Conservation (phyloP, 1,284 basidiomycete species). For the Boletus smithii region DNA sequence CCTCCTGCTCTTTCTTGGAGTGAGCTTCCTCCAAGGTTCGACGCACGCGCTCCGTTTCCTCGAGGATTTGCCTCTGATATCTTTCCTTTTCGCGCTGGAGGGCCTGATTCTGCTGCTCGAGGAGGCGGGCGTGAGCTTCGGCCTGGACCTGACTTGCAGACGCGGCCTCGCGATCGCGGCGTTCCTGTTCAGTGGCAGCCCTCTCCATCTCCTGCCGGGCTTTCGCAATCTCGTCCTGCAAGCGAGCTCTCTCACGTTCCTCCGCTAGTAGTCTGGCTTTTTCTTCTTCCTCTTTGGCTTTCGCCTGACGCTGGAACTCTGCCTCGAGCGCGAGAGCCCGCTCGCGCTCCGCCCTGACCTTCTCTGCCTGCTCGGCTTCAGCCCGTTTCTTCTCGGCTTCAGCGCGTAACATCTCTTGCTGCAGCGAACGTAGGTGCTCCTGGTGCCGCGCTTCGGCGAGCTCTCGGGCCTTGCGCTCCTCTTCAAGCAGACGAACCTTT, state of each 20-base stretch:
- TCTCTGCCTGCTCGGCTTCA: slow-evolving; percentile 27
- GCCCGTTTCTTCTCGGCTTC: slow-evolving; percentile 27
- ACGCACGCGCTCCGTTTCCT: slow-evolving; percentile 30
- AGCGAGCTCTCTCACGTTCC: slow-evolving; percentile 26
- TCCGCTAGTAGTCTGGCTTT: slow-evolving; percentile 20
- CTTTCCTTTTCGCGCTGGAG: slow-evolving; percentile 28
- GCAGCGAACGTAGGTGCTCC: slow-evolving; percentile 28
- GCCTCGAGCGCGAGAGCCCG: slow-evolving; percentile 32
- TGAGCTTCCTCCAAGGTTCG: slow-evolving; percentile 29
- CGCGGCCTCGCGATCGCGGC: slow-evolving; percentile 27
- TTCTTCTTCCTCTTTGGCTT: slow-evolving; percentile 30
- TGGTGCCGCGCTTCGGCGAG: slow-evolving; percentile 31
- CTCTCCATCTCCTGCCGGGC: slow-evolving; percentile 28
- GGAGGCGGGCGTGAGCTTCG: slow-evolving; percentile 24
- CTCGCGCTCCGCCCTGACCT: slow-evolving; percentile 29
- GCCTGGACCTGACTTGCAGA: slow-evolving; percentile 27
- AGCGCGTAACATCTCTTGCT: slow-evolving; percentile 27
- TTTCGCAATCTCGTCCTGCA: slow-evolving; percentile 31
- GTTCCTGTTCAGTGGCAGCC: slow-evolving; percentile 24
- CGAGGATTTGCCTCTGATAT: slow-evolving; percentile 24
- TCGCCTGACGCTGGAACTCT: slow-evolving; percentile 27
- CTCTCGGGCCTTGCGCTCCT: slow-evolving; percentile 30
- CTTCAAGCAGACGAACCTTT: slow-evolving; percentile 29
- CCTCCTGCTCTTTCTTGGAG: slow-evolving; percentile 27
- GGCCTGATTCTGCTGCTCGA: slow-evolving; percentile 25